Base-by-base conservation (phyloP, 202 grass and related monocot genomes). In the Musa balbisiana region DNA sequence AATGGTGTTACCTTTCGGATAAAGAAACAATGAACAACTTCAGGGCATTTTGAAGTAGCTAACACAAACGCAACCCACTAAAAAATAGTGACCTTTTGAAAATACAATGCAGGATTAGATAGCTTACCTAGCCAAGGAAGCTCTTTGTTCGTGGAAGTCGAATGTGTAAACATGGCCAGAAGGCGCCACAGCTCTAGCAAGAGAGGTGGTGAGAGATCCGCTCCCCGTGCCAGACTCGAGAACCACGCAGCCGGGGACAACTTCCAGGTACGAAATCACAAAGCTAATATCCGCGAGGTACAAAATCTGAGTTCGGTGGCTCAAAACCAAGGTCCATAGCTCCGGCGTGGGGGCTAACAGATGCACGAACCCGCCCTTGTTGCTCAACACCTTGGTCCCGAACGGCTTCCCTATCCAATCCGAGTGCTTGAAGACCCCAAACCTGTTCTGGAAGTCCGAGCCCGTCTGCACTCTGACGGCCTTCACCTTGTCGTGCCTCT, bases 301-400 rank as follows among this genome's bases (percentile, higher is more conserved):
- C 43, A 97, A 80, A 82, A 97, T 97, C 79, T 97, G 94, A 0
- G 94, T 97, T 2, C 90, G 76, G 82, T 97, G 94, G 80, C 94
- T 97, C 56, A 97, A 84, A 9, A 93, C 94, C 0, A 98, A 89
- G 9, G 94, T 94, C 94, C 88, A 98, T 26, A 98, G 87, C 84
- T 92, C 85, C 15, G 94, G 91, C 17, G 91, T 93, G 1, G 88
- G 94, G 21, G 85, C 88, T 3, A 93, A 81, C 52, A 98, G 87
- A 78, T 89, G 81, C 12, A 98, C 88, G 71, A 91, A 98, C 25
- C 90, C 85, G 64, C 70, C 75, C 49, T 74, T 78, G 62, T 23
- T 74, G 76, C 93, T 83, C 43, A 89, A 78, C 6, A 93, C 90
- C 88, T 91, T 98, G 69, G 85, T 91, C 0, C 90, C 94, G 78